phyloP scores from a whole-genome alignment of 2,329 filamentous ascomycete genomes.

The Epichloe bromicola region DNA sequence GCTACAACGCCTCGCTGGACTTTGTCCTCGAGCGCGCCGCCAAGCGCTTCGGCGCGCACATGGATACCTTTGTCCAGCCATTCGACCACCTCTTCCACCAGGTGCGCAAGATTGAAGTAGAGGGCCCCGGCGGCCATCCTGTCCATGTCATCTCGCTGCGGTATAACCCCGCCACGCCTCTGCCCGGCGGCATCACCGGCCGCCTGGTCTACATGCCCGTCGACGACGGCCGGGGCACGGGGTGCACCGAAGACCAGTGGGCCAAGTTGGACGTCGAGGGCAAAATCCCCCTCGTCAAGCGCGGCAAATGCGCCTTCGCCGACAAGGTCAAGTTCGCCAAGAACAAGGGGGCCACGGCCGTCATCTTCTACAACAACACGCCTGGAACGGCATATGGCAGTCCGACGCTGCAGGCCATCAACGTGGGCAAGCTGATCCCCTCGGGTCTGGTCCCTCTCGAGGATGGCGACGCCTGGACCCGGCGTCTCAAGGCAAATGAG shows the following conservation, averaged over 20 bases:
- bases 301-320: slow-evolving; percentile 27
- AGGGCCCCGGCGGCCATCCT: slow-evolving; percentile 30
- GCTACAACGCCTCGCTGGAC: slow-evolving; percentile 44
- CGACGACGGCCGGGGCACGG: slow-evolving; percentile 23
- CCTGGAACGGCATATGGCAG: slow-evolving; percentile 24
- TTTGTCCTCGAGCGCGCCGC: slow-evolving; percentile 36
- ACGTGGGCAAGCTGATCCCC: slow-evolving; percentile 19
- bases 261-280: slow-evolving; percentile 25
- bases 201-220: slow-evolving; percentile 22
- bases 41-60: slow-evolving; percentile 25
- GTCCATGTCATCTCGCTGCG: slow-evolving; percentile 30
- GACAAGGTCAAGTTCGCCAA: slow-evolving; percentile 30
- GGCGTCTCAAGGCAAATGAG: slow-evolving; percentile 17
- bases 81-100: slow-evolving; percentile 34
- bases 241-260: slow-evolving; percentile 30
- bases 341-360: slow-evolving; percentile 26
- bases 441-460: slow-evolving; percentile 19
- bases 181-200: slow-evolving; percentile 21
- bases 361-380: slow-evolving; percentile 49
- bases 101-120: slow-evolving; percentile 28
- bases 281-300: slow-evolving; percentile 32
- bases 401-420: slow-evolving; percentile 37
- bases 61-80: slow-evolving; percentile 31
- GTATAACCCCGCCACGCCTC: slow-evolving; percentile 33
- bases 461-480: slow-evolving; percentile 20